These are phyloP conservation scores for Suillus placidus DNA, from an alignment of 768 basidiomycete species.

Conservation along the genomic window DNA sequence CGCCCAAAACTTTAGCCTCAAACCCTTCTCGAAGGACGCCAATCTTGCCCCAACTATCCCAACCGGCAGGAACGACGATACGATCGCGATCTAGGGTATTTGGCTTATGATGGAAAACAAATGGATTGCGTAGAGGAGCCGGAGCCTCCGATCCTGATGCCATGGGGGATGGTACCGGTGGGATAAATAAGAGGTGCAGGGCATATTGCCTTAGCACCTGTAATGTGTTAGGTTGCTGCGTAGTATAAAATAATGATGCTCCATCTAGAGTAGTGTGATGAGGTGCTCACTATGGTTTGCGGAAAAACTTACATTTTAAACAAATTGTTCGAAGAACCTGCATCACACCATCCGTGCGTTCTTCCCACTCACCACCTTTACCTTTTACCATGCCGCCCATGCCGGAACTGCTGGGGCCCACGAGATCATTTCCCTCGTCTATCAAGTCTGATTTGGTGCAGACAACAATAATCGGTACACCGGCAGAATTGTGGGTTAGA, in stretches of 20 bases:
- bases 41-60: conserved; percentile 99
- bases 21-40: conserved; percentile 88
- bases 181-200: conserved; percentile 65
- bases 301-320: conserved; percentile 73
- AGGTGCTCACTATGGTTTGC: not conserved
- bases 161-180: conserved; percentile 59
- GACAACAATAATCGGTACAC: conserved; percentile 84
- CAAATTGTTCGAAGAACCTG: conserved; percentile 93
- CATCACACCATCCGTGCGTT: conserved; percentile 92
- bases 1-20: conserved; percentile 78
- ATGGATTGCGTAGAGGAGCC: conserved; percentile 69
- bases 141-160: conserved; percentile 37
- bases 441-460: conserved; percentile 95
- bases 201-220: conserved; percentile 80
- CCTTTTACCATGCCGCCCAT: conserved; percentile 93
- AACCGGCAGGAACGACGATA: conserved; percentile 91
- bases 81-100: conserved; percentile 93
- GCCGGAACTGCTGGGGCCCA: conserved; percentile 68
- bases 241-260: conserved; percentile 89
- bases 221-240: conserved; percentile 74
- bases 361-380: conserved; percentile 93
- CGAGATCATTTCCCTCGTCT: conserved; percentile 76
- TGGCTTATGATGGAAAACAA: conserved; percentile 85
- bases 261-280: conserved; percentile 61
- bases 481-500: conserved; percentile 83